phyloP scores from a whole-genome alignment of 1,284 basidiomycete genomes.

The Apiotrichum veenhuisii region DNA sequence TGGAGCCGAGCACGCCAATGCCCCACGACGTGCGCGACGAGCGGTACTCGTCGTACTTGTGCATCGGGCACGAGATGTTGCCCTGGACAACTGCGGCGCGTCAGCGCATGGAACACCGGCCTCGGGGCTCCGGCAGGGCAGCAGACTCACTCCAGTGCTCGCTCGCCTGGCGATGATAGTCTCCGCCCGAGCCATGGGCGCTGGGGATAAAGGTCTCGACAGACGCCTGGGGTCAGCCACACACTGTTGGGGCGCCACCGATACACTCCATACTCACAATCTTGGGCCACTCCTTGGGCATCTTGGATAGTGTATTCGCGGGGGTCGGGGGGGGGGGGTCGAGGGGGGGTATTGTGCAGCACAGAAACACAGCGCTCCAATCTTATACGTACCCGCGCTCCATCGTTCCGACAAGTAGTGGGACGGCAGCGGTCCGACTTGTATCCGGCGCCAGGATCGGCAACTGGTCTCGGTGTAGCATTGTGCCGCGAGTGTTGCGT shows the following conservation, averaged over 20 bases:
- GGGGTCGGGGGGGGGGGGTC: too few species aligned
- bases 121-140: background rate
- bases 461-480: background rate
- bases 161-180: conserved; percentile 53
- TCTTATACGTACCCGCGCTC: background rate
- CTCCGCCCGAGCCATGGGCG: conserved; percentile 53
- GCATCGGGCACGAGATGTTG: conserved; percentile 52
- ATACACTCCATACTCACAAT: conserved; percentile 15
- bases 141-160: conserved; percentile 46
- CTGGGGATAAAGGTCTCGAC: conserved; percentile 52
- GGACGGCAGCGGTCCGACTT: too few species aligned
- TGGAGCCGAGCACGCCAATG: conserved; percentile 51
- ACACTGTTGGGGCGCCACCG: too few species aligned
- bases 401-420: background rate
- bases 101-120: background rate
- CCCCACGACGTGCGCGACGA: conserved; percentile 53
- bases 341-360: background rate
- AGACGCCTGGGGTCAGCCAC: conserved; percentile 2
- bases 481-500: background rate
- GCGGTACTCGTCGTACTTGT: conserved; percentile 53
- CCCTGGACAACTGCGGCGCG: conserved; percentile 37
- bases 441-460: background rate
- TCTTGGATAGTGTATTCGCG: background rate
- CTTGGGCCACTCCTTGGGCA: conserved; percentile 21
- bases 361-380: background rate